These are phyloP conservation scores for Arthroderma sp. DNA, from an alignment of 2,329 filamentous ascomycete genomes.

Conservation along the genomic window DNA sequence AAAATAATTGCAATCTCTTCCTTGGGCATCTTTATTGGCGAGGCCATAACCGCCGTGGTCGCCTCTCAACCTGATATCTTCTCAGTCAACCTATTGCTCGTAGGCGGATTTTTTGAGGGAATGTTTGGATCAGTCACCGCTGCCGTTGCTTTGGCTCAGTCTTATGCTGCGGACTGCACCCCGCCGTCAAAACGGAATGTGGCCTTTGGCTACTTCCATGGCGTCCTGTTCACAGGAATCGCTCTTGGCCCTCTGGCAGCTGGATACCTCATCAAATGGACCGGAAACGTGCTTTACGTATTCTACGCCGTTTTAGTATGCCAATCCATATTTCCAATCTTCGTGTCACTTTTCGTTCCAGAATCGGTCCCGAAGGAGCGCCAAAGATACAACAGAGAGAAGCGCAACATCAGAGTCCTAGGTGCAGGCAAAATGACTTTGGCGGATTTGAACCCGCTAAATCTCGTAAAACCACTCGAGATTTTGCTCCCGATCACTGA, in stretches of 20 bases:
- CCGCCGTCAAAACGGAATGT: slow-evolving; percentile 66
- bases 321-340: slow-evolving; percentile 60
- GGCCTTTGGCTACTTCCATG: slow-evolving; percentile 79
- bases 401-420: slow-evolving; percentile 37
- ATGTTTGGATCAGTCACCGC: slow-evolving; percentile 79
- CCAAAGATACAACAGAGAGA: slow-evolving; percentile 57
- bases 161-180: slow-evolving; percentile 83
- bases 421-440: slow-evolving; percentile 21
- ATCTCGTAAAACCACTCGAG: slow-evolving; percentile 63
- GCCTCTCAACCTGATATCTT: slow-evolving; percentile 60
- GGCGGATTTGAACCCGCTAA: slow-evolving; percentile 36
- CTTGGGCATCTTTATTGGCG: slow-evolving; percentile 58
- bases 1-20: slow-evolving; percentile 60
- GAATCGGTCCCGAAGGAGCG: slow-evolving; percentile 70
- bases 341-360: slow-evolving; percentile 58
- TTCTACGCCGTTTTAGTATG: slow-evolving; percentile 70
- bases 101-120: slow-evolving; percentile 69
- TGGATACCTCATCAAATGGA: slow-evolving; percentile 64
- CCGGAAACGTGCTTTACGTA: slow-evolving; percentile 61
- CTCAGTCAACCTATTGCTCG: slow-evolving; percentile 64
- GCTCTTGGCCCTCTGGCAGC: slow-evolving; percentile 74
- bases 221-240: slow-evolving; percentile 76
- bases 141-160: slow-evolving; percentile 63
- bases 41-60: slow-evolving; percentile 65
- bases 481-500: slow-evolving; percentile 55